Evolutionary conservation across 371 early-diverging fungal species (phyloP), one percentile per base, ranked within the genome.

Genomic region (Parasitella parasitica): DNA sequence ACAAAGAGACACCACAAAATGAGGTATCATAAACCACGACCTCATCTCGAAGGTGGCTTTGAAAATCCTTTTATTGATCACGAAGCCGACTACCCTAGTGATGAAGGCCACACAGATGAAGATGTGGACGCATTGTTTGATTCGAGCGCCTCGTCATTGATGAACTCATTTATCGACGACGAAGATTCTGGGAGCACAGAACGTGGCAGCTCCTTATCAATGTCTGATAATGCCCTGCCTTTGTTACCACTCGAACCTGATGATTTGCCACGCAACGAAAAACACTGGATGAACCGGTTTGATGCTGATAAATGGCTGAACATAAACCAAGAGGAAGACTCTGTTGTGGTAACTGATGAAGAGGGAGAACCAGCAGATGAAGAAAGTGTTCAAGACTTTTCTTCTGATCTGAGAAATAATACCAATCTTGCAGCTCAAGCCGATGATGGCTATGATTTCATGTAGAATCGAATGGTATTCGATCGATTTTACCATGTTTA

Each of bases 111-210:
- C 49, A 57, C 69, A 22, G 39, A 54, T 4, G 65, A 67, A n/a
- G 67, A 59, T 3, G 41, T 43, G 4, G 67, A 61, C 11, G 61
- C 43, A 18, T 12, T 46, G 46, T 46, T 46, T 5, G 4, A 46
- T 12, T 50, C 50, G 8, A 56, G 36, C 32, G 59, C 28, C 6
- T 49, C 43, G 1, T 63, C 65, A 1, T 11, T 49, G 6, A 7
- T 66, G 27, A 57, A 57, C 24, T 71, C 71, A 0, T 71, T 71
- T 61, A 71, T 71, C 22, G 50, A 61, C 28, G 70, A 69, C 9
- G 46, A 46, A 3, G 46, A 24, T 54, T 8, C n/a, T 43, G 56
- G 61, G 18, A 50, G 51, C 12, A 1, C 46, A 2, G 53, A 22
- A 28, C 6, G 30, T n/a, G 13, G 50, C 1, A 50, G 27, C 6